phyloP scores from a whole-genome alignment of 805 yeast genomes.

The Candida andamanensis region DNA sequence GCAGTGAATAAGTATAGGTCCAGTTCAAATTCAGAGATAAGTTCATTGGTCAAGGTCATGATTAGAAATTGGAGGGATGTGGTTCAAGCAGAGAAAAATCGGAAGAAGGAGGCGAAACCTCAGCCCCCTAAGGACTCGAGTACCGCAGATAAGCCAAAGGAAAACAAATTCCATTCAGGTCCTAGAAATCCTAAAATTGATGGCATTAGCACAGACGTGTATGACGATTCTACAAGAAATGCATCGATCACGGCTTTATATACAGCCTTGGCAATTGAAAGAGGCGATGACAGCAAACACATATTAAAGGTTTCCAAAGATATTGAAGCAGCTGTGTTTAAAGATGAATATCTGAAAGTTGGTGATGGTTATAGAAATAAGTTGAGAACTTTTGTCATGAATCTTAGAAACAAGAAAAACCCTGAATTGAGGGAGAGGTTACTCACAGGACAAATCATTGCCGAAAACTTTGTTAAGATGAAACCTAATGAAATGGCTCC shows the following conservation, averaged over 20 bases:
- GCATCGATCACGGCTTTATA: constrained; percentile 79
- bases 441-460: constrained; percentile 58
- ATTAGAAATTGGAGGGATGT: constrained; percentile 88
- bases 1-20: constrained; percentile 86
- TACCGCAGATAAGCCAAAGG: constrained; percentile 18
- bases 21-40: constrained; percentile 60
- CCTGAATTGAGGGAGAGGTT: constrained; percentile 75
- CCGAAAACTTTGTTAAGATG: constrained; percentile 70
- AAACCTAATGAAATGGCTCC: constrained; percentile 95
- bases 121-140: constrained; percentile 5
- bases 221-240: constrained; percentile 78
- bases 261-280: constrained; percentile 82
- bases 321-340: constrained; percentile 69
- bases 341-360: constrained; percentile 51
- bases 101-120: constrained; percentile 21
- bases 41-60: constrained; percentile 70
- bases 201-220: constrained; percentile 64
- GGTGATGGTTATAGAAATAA: constrained; percentile 69
- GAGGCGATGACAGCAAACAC: constrained; percentile 51
- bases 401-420: constrained; percentile 82
- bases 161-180: constrained; percentile 36
- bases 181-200: constrained; percentile 81
- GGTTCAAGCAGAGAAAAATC: constrained; percentile 60
- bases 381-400: constrained; percentile 81
- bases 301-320: constrained; percentile 61